Conservation (phyloP, 176 grass and related monocot species). For the Rhynchospora pubera region DNA sequence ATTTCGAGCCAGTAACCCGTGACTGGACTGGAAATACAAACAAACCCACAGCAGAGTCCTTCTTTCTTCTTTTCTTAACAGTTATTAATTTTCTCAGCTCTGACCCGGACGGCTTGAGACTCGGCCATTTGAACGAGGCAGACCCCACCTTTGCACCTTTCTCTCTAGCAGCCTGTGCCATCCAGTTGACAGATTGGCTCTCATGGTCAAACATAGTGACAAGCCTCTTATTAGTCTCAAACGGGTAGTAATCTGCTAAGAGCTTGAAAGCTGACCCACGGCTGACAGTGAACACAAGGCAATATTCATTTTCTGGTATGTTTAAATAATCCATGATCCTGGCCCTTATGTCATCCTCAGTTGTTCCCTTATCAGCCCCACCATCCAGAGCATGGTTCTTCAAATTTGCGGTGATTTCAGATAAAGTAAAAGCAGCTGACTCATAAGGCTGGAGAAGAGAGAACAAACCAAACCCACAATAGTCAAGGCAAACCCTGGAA, state of each 20-base stretch:
- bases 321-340: slow-evolving; percentile 99
- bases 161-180: slow-evolving; percentile 68
- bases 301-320: slow-evolving; percentile 92
- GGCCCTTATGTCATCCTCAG: slow-evolving; percentile 61
- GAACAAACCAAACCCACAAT: slow-evolving; percentile 97
- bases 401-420: slow-evolving; percentile 85
- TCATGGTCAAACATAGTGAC: slow-evolving; percentile 99
- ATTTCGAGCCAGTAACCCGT: slow-evolving; percentile 91
- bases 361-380: slow-evolving; percentile 62
- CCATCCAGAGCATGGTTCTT: slow-evolving; percentile 95
- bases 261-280: slow-evolving; percentile 91
- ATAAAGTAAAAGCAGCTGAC: slow-evolving; percentile 71
- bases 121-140: slow-evolving; percentile 86
- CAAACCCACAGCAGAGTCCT: slow-evolving; percentile 63
- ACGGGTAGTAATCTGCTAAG: slow-evolving; percentile 89
- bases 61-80: slow-evolving; percentile 82
- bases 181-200: slow-evolving; percentile 94
- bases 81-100: slow-evolving; percentile 82
- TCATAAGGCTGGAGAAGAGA: slow-evolving; percentile 71
- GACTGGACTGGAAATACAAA: slow-evolving; percentile 98
- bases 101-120: slow-evolving; percentile 71
- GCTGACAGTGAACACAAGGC: slow-evolving; percentile 86
- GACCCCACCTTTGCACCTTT: slow-evolving; percentile 85
- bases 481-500: slow-evolving; percentile 84
- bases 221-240: slow-evolving; percentile 81